Evolutionary conservation across 2,329 filamentous ascomycete genomes (phyloP), one percentile per base, ranked within the genome.

Genomic region (Saccharata proteae): DNA sequence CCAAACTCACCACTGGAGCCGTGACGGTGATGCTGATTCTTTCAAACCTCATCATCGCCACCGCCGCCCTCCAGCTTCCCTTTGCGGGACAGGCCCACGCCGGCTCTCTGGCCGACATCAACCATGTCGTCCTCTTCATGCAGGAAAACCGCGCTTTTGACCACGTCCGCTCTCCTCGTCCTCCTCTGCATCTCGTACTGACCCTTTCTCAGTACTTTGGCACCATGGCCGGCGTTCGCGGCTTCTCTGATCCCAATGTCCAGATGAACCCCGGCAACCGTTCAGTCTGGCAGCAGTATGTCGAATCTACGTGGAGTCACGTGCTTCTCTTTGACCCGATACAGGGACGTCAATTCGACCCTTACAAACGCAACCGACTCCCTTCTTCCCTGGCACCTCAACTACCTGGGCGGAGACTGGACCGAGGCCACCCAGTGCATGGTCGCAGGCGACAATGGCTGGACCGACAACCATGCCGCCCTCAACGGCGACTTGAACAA

Each of bases 101-200:
- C 50, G n/a, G 51, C 45, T 16, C 43, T 20, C 1, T 45, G 24
- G 38, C 54, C 16, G 66, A 70, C 35, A 65, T 71, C 35, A 57
- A 71, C 15, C 67, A 72, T 64, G 66, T 71, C 16, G 59, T 71
- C 8, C 59, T 71, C 8, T 71, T 71, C 48, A 71, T 71, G 67
- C 67, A 70, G 43, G 64, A 64, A 38, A 64, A 63, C 34, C 46
- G 60, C 24, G 57, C 57, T 4, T 62, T 59, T 39, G 52, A 53
- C 26, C 52, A 69, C 22, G 2, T 40, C 54, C 12, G 51, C 48
- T 3, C 55, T 62, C 11, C 68, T 49, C 10, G 46, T 54, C 61
- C 61, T 67, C 17, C 15, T 4, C 14, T 12, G 16, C 11, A 9
- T 3, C 19, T 29, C 27, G 10, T 9, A 11, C 13, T 18, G 15